Conservation (phyloP, 2,329 filamentous ascomycete genomes). For the Xylariaceae sp. region DNA sequence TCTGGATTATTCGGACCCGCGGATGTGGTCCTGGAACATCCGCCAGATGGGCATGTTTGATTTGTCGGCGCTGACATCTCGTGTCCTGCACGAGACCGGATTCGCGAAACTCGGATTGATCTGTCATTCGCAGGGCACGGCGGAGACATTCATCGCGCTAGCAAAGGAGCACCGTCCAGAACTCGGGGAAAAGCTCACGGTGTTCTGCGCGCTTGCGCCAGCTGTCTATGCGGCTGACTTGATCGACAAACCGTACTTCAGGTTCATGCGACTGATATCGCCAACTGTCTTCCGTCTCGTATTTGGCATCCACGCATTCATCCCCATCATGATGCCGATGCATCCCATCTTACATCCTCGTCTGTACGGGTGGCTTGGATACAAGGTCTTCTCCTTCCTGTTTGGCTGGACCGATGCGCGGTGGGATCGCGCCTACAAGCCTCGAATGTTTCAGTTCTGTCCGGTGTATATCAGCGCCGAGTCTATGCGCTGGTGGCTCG, state of each 20-base stretch:
- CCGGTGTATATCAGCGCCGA: conserved; percentile 87
- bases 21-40: conserved; percentile 98
- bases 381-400: conserved; percentile 81
- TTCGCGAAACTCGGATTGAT: conserved; percentile 79
- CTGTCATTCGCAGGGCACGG: conserved; percentile 87
- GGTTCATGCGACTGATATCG: conserved; percentile 79
- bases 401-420: conserved; percentile 81
- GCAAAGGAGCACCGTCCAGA: conserved; percentile 87
- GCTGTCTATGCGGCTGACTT: conserved; percentile 85
- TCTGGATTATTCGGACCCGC: conserved; percentile 68
- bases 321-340: conserved; percentile 88
- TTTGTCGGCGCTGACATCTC: conserved; percentile 71
- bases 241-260: conserved; percentile 83
- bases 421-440: conserved; percentile 74
- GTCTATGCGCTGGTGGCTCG: conserved; percentile 94
- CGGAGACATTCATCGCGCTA: conserved; percentile 78
- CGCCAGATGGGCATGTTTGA: conserved; percentile 90
- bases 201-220: conserved; percentile 87
- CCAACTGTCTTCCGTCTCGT: conserved; percentile 70
- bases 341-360: conserved; percentile 59
- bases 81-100: conserved; percentile 74
- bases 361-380: conserved; percentile 77
- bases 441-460: conserved; percentile 86
- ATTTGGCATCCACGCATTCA: conserved; percentile 91
- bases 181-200: conserved; percentile 72